Evolutionary conservation across 2,329 filamentous ascomycete species (phyloP), one percentile per base, ranked within the genome.

Genomic region (Trichoderma oligosporum): DNA sequence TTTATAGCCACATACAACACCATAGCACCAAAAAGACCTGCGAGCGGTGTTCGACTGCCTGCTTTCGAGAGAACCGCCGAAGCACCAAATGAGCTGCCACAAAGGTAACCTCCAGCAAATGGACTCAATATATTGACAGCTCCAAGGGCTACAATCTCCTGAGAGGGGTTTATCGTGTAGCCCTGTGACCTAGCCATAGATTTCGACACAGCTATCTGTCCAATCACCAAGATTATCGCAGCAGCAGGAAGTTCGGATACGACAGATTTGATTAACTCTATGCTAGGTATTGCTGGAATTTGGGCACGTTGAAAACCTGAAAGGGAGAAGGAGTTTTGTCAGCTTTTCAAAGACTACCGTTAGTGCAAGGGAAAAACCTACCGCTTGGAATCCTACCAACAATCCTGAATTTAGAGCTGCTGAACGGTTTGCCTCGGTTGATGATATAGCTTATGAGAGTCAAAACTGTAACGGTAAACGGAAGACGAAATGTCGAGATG

Each of bases 1-100:
- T 94, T 93, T 58, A 93, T 83, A 4, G 89, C 88, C 8, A 94
- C 76, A 0, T 93, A 76, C 1, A 94, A 85, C 5, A 94, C 82
- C 25, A 88, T 58, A 0, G 88, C 89, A 29, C 88, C 93, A 63
- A 93, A 89, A 24, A 91, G 78, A 70, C 89, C 88, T 27, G 87
- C 89, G 36, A 93, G 77, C 0, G 89, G 89, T 0, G 88, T 93
- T 38, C 87, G 83, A 4, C 92, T 89, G 62, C 89, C 89, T 51
- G 89, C 88, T 71, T 93, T 93, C 3, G 88, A 89, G 66, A 93
- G 88, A 68, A 94, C 91, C 36, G 89, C 89, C 1, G 89, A 93
- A 14, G 89, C 84, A 11, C 76, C 76, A 64, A 81, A 81, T 0
- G 78, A 80, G 2, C 74, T 74, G 0, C 74, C 76, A 60, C 73